These are phyloP conservation scores for Sporobolomyces pararoseus DNA, from an alignment of 768 basidiomycete species.

Conservation along the genomic window DNA sequence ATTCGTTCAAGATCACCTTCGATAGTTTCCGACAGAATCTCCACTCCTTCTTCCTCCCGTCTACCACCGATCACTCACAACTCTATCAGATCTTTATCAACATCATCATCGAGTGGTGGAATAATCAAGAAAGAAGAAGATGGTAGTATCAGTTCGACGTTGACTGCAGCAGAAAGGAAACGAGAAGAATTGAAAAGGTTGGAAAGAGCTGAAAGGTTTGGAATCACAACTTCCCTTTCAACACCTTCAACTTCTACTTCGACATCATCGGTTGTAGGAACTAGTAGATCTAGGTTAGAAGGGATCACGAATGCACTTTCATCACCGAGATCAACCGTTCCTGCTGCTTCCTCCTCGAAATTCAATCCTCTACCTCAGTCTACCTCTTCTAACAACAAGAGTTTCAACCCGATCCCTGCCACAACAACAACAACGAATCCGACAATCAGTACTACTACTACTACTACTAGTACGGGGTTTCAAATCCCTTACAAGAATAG, in stretches of 20 bases:
- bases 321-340: not conserved
- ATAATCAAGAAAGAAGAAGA: not conserved
- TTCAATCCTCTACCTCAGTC: not conserved
- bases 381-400: not conserved
- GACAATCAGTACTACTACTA: no score
- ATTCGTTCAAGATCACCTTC: constrained; percentile 4
- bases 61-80: no score
- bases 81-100: no score
- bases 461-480: constrained; percentile 3
- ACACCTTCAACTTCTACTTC: not conserved
- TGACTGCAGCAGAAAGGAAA: not conserved
- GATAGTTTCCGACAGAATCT: not conserved
- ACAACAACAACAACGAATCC: not conserved
- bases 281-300: not conserved
- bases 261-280: not conserved
- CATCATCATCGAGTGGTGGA: not conserved
- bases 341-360: not conserved
- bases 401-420: no score
- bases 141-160: not conserved
- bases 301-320: not conserved
- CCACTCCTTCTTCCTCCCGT: not conserved
- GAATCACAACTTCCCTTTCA: not conserved
- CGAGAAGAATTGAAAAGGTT: constrained; percentile 1
- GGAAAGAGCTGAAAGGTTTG: constrained; percentile 15
- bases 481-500: constrained; percentile 8